Percentiles rank a stretch among this genome's conserved stretches.
Conservation (phyloP, 2,329 filamentous ascomycete species). For the Hypocrella siamensis region DNA sequence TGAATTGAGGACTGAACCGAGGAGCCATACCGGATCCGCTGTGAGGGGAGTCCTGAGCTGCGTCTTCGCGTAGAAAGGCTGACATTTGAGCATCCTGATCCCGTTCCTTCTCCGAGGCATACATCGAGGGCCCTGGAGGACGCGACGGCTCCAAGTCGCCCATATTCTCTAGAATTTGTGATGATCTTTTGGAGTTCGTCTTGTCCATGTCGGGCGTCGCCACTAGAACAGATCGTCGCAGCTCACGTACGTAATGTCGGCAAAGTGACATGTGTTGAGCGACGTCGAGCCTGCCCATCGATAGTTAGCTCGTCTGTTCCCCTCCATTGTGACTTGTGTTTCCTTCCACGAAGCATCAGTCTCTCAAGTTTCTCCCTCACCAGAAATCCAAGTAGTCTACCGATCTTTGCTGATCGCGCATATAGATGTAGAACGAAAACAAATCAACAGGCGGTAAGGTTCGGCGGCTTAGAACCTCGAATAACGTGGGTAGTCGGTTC, state of each 20-base stretch:
- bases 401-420: conserved; percentile 94
- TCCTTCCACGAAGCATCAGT: not conserved
- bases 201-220: conserved; percentile 85
- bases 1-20: conserved; percentile 41
- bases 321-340: not conserved
- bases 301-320: conserved; percentile 2
- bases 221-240: conserved; percentile 82
- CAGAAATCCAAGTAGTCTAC: conserved; percentile 98
- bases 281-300: conserved; percentile 74
- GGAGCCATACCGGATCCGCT: conserved; percentile 29
- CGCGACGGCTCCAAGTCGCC: conserved; percentile 45
- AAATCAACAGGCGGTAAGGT: conserved; percentile 93
- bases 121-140: conserved; percentile 45
- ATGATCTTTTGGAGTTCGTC: conserved; percentile 68
- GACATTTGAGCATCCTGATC: conserved; percentile 83
- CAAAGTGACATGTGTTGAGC: conserved; percentile 97
- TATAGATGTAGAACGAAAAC: conserved; percentile 99
- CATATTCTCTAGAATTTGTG: conserved; percentile 57
- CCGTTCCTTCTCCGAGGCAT: conserved; percentile 53
- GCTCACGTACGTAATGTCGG: conserved; percentile 89
- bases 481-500: conserved; percentile 83
- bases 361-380: conserved; percentile 33
- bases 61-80: conserved; percentile 64
- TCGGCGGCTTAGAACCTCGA: conserved; percentile 84
- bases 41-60: conserved; percentile 38